Conservation (phyloP, 2,329 filamentous ascomycete species). For the Biscogniauxia mediterranea region DNA sequence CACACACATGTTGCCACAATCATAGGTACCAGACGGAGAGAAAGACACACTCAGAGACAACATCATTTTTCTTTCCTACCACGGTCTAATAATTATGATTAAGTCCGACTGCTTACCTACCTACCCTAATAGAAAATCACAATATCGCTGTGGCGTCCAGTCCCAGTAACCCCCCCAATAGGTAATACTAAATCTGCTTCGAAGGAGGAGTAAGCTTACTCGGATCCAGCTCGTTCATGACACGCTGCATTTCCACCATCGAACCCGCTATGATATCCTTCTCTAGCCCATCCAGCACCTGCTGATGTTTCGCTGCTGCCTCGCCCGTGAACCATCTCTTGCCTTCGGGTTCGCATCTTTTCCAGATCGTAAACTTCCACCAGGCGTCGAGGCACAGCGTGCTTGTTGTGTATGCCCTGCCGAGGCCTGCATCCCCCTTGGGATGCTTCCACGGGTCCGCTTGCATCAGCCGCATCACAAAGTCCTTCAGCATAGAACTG, state of each 20-base stretch:
- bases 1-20: too few species aligned
- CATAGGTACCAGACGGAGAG: too few species aligned
- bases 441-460: slow-evolving; percentile 20
- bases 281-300: background rate
- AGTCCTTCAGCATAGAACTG: slow-evolving; percentile 22
- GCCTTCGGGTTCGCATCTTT: background rate
- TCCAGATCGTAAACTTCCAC: background rate
- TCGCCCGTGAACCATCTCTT: background rate
- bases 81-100: too few species aligned
- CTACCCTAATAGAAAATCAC: too few species aligned
- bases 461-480: slow-evolving; percentile 27
- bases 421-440: background rate
- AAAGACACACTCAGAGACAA: too few species aligned
- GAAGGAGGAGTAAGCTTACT: background rate
- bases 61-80: too few species aligned
- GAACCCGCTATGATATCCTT: background rate
- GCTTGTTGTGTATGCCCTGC: slow-evolving; percentile 17
- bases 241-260: background rate
- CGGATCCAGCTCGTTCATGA: background rate
- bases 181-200: background rate
- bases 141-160: too few species aligned
- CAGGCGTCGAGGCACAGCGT: slow-evolving; percentile 13
- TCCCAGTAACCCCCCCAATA: too few species aligned
- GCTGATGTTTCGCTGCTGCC: background rate
- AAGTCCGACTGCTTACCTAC: too few species aligned